Percentiles rank a stretch among this genome's conserved stretches.
Evolutionary conservation across 306 rosid species (phyloP).

Genomic region (Leucaena leucocephala): DNA sequence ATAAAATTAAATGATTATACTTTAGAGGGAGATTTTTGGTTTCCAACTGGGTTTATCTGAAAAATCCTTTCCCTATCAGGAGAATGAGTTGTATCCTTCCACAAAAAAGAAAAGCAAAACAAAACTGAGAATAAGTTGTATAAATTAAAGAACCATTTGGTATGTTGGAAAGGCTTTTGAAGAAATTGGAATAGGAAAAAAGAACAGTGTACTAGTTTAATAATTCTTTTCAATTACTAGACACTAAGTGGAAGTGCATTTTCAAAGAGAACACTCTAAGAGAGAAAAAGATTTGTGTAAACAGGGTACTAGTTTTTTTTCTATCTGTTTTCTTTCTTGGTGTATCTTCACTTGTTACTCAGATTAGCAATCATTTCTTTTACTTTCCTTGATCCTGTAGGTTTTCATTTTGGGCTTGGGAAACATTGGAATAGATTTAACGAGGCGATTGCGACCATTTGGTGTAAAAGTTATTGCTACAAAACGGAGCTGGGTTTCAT

Average conservation of each 20-base stretch:
- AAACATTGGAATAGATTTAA: conserved; percentile 84
- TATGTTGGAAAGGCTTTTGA: too few species aligned
- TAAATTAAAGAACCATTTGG: too few species aligned
- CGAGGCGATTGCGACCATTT: conserved; percentile 74
- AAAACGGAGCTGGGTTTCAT: conserved; percentile 76
- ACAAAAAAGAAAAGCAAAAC: too few species aligned
- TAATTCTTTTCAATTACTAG: neutral
- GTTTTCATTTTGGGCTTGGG: conserved; percentile 86
- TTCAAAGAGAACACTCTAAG: neutral
- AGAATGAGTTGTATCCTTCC: neutral
- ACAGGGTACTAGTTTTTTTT: conserved; percentile 12
- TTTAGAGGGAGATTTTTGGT: neutral
- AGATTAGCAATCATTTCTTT: conserved; percentile 17
- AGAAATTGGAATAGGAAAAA: too few species aligned
- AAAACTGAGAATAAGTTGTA: too few species aligned
- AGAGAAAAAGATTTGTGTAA: neutral
- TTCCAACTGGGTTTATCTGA: neutral
- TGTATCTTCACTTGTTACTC: conserved; percentile 13
- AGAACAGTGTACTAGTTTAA: too few species aligned
- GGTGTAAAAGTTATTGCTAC: conserved; percentile 90
- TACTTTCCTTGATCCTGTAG: conserved; percentile 44
- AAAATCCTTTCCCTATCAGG: neutral
- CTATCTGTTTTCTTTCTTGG: neutral
- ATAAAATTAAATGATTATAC: neutral
- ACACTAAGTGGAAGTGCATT: neutral